Conservation (phyloP, 805 yeast species). For the Sugiyamaella qingdaonensis region DNA sequence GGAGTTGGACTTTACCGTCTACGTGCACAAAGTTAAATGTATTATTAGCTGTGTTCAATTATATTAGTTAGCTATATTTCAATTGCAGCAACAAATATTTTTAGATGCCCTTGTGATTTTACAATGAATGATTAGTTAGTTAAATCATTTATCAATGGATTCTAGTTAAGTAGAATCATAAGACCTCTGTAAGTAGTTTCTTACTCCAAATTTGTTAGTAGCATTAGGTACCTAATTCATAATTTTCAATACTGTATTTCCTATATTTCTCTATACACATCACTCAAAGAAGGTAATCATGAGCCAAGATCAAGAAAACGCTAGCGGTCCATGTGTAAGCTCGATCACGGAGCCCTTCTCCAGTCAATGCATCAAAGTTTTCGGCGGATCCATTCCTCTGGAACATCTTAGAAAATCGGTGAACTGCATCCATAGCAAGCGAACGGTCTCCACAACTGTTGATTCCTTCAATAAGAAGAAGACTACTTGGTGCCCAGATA, state of each 20-base stretch:
- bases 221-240: no score
- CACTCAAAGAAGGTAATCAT: neutral
- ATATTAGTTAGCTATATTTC: no score
- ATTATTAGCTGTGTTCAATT: no score
- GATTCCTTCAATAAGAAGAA: slow-evolving; percentile 4
- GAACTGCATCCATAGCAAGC: neutral
- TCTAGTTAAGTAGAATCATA: no score
- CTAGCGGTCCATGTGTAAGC: slow-evolving; percentile 4
- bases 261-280: no score
- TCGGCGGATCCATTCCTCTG: slow-evolving; percentile 2
- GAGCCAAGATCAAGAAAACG: slow-evolving; percentile 4
- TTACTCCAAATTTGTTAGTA: no score
- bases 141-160: no score
- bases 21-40: neutral
- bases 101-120: no score
- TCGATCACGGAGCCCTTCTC: slow-evolving; percentile 2
- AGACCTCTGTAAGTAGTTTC: no score
- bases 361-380: slow-evolving; percentile 4
- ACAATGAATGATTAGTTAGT: no score
- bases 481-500: slow-evolving; percentile 3
- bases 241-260: no score
- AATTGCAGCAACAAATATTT: no score
- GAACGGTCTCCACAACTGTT: neutral
- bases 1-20: slow-evolving; percentile 14
- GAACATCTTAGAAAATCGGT: slow-evolving; percentile 1